Conservation (phyloP, 345 rosid species). For the Sonneratia alba region DNA sequence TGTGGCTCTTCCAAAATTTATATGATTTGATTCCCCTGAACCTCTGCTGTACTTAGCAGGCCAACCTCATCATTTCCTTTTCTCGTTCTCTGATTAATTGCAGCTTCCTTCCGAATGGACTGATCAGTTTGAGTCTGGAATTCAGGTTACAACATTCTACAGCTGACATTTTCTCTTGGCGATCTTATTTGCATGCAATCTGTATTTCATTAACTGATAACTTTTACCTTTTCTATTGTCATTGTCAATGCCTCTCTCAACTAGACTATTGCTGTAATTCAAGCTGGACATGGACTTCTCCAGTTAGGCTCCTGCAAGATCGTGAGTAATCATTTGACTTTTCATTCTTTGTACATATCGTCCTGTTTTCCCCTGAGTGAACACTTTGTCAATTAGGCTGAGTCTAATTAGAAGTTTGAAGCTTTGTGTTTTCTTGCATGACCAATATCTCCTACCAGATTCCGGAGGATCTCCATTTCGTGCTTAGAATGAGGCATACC, state of each 20-base stretch:
- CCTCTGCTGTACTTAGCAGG: background rate
- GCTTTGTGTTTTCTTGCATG: background rate
- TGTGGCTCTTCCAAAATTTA: background rate
- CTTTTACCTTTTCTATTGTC: background rate
- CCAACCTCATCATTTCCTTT: background rate
- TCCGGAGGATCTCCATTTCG: constrained; percentile 96
- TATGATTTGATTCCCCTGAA: background rate
- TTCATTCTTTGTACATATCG: background rate
- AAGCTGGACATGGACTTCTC: constrained; percentile 97
- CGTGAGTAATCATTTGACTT: constrained; percentile 36
- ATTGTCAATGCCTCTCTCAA: background rate
- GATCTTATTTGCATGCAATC: background rate
- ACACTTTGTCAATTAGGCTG: background rate
- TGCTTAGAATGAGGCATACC: constrained; percentile 87
- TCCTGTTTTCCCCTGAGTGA: background rate
- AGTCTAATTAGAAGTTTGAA: background rate
- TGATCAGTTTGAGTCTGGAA: constrained; percentile 98
- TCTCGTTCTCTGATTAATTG: constrained; percentile 25
- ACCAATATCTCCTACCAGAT: constrained; percentile 29
- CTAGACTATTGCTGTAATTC: constrained; percentile 97
- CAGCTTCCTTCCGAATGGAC: constrained; percentile 99
- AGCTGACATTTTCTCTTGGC: too few species aligned
- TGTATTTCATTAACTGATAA: background rate
- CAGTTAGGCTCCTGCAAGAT: constrained; percentile 95
- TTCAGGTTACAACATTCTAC: constrained; percentile 51